Conservation (phyloP, 2,329 filamentous ascomycete species). For the Aureobasidium melanogenum region DNA sequence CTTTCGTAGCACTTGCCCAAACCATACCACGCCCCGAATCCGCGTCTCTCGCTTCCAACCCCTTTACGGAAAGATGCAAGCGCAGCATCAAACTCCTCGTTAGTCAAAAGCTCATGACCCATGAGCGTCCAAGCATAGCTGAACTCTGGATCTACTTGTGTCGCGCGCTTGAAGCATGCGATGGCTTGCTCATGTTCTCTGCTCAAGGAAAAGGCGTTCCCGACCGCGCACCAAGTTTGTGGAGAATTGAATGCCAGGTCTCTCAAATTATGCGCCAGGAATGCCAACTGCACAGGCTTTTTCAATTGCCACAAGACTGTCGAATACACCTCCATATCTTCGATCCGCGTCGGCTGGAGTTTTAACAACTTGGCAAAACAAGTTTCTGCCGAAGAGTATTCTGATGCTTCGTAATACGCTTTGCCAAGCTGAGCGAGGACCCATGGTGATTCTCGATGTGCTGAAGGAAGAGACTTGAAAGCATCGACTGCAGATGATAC, state of each 20-base stretch:
- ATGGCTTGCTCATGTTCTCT: slow-evolving; percentile 92
- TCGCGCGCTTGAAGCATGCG: slow-evolving; percentile 88
- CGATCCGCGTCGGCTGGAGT: slow-evolving; percentile 70
- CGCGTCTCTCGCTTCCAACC: slow-evolving; percentile 74
- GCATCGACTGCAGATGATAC: slow-evolving; percentile 67
- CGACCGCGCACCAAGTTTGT: slow-evolving; percentile 90
- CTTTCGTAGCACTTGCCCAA: slow-evolving; percentile 58
- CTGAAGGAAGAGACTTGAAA: slow-evolving; percentile 60
- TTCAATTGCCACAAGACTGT: slow-evolving; percentile 99
- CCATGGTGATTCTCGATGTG: slow-evolving; percentile 86
- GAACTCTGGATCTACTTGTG: slow-evolving; percentile 80
- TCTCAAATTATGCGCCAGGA: slow-evolving; percentile 81
- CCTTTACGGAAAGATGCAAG: slow-evolving; percentile 78
- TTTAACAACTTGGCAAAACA: slow-evolving; percentile 73
- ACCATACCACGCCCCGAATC: slow-evolving; percentile 99
- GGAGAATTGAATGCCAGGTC: slow-evolving; percentile 83
- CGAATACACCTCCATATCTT: slow-evolving; percentile 97
- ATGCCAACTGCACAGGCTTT: slow-evolving; percentile 82
- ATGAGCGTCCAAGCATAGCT: slow-evolving; percentile 94
- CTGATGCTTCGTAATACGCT: slow-evolving; percentile 82
- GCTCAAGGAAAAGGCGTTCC: slow-evolving; percentile 88
- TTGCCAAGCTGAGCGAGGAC: slow-evolving; percentile 84
- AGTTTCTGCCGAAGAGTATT: slow-evolving; percentile 78
- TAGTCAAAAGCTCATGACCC: slow-evolving; percentile 89
- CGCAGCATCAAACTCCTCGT: slow-evolving; percentile 96